Conservation (phyloP, 257 asterid species). For the Petunia axillaris region DNA sequence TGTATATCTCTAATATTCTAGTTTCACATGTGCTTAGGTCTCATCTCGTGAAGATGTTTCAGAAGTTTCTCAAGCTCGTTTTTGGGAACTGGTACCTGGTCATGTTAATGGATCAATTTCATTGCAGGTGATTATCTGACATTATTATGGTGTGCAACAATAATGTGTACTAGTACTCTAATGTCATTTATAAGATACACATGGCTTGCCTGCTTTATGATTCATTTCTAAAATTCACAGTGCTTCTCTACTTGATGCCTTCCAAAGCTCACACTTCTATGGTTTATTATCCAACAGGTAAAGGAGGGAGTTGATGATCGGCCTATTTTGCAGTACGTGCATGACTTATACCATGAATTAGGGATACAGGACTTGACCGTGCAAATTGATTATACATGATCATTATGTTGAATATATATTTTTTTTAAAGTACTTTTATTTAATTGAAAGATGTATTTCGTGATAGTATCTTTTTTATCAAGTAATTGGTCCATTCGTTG, state of each 20-base stretch:
- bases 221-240: not conserved
- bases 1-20: conserved; percentile 3
- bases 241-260: conserved; percentile 25
- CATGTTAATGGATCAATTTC: conserved; percentile 83
- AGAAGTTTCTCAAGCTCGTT: conserved; percentile 80
- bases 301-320: conserved; percentile 73
- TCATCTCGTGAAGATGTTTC: conserved; percentile 63
- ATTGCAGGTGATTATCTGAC: conserved; percentile 55
- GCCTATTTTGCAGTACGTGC: conserved; percentile 68
- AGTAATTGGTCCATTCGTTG: conserved; percentile 5
- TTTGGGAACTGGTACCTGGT: conserved; percentile 96
- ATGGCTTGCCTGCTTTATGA: not conserved
- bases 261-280: not conserved
- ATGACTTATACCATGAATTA: conserved; percentile 76
- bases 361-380: conserved; percentile 88
- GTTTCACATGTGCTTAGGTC: conserved; percentile 44
- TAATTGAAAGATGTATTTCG: not conserved
- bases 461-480: not conserved
- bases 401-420: not conserved
- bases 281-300: conserved; percentile 47
- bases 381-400: conserved; percentile 55
- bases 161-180: not conserved
- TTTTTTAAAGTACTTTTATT: not conserved
- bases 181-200: not conserved
- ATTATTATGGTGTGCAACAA: not conserved